Conservation (phyloP, 2,329 filamentous ascomycete genomes). For the Colletotrichum sp. region DNA sequence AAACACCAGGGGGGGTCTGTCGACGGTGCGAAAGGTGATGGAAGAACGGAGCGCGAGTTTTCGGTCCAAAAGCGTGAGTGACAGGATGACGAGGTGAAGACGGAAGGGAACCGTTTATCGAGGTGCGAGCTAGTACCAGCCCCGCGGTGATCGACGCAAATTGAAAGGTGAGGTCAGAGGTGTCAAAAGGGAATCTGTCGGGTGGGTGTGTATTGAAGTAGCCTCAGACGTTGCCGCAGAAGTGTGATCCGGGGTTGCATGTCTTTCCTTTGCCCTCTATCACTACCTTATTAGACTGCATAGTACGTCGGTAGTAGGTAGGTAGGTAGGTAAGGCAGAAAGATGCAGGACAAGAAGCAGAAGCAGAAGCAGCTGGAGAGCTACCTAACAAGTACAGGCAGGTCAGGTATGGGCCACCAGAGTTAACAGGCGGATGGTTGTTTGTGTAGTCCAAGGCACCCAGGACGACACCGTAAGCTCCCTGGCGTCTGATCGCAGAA, state of each 20-base stretch:
- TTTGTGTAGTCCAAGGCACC: conserved; percentile 10
- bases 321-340: background rate
- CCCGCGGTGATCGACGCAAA: conserved; percentile 19
- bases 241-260: conserved; percentile 20
- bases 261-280: background rate
- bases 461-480: conserved; percentile 9
- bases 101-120: conserved; percentile 2
- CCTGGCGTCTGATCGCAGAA: conserved; percentile 16
- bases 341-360: background rate
- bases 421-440: background rate
- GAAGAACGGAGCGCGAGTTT: background rate
- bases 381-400: background rate
- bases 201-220: conserved; percentile 20
- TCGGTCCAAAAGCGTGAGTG: background rate
- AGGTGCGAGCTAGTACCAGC: background rate
- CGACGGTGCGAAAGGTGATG: background rate
- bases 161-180: conserved; percentile 22
- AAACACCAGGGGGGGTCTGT: background rate
- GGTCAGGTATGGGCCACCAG: background rate
- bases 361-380: background rate
- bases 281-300: background rate
- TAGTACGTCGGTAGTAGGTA: background rate
- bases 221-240: conserved; percentile 18
- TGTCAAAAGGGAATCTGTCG: conserved; percentile 14
- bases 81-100: background rate